Evolutionary conservation across 495 filamentous ascomycete genomes (phyloP).

Genomic region (Penicillium robsamsonii): DNA sequence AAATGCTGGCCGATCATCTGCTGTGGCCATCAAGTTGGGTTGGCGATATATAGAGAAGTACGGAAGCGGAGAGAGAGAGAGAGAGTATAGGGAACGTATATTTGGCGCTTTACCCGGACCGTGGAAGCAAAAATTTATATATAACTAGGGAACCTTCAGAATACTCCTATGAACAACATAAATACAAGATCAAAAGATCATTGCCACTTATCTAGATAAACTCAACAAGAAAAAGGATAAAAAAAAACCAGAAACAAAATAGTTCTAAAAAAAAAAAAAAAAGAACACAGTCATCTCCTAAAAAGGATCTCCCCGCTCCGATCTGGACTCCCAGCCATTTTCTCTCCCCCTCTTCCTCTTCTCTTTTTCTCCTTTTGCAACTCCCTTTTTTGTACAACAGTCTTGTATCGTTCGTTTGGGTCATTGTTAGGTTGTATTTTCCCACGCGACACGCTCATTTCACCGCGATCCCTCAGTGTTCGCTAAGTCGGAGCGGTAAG

Average conservation of each 20-base stretch:
- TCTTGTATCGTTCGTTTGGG: slow-evolving; percentile 26
- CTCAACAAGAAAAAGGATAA: background rate
- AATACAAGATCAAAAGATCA: background rate
- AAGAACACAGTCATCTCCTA: slow-evolving; percentile 23
- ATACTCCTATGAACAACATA: background rate
- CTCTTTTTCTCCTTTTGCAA: slow-evolving; percentile 30
- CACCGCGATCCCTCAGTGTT: slow-evolving; percentile 12
- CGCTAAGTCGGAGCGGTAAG: slow-evolving; percentile 30
- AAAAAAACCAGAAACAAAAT: slow-evolving; percentile 3
- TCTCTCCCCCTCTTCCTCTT: slow-evolving; percentile 20
- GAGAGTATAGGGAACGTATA: background rate
- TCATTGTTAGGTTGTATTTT: slow-evolving; percentile 22
- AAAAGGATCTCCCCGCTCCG: slow-evolving; percentile 31
- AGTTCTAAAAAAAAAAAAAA: slow-evolving; percentile 9
- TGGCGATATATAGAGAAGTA: background rate
- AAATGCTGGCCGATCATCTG: slow-evolving; percentile 22
- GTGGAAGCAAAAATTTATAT: background rate
- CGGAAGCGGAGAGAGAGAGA: background rate
- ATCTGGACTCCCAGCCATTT: slow-evolving; percentile 28
- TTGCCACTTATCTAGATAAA: background rate
- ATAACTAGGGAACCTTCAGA: background rate
- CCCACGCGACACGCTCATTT: slow-evolving; percentile 29
- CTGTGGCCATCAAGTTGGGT: slow-evolving; percentile 13
- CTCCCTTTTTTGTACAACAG: slow-evolving; percentile 42
- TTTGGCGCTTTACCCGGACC: slow-evolving; percentile 1